Base-by-base conservation (phyloP, 148 eudicot genomes). In the Selenicereus undatus region DNA sequence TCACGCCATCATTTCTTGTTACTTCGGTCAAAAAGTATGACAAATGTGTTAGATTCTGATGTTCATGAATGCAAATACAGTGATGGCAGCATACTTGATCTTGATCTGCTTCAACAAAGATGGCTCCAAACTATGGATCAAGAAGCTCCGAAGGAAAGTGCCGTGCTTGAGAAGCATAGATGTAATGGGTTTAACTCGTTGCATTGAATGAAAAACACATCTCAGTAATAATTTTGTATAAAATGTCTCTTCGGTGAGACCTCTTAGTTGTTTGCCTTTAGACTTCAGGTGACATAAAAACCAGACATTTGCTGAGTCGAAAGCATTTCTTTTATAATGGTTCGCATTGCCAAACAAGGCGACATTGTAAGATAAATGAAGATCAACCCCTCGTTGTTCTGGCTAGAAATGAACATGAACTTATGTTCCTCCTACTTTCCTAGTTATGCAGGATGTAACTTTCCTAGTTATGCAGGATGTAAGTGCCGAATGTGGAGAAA, bases 101-200 rank as follows among this genome's bases (percentile, higher is more conserved):
- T 85, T 77, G 71, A 66, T 66, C 35, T 66, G 18, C 94, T 94
- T 80, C 91, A 85, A 77, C 88, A 89, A 74, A 88, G 89, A 81
- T 90, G 89, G 92, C 84, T 88, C 56, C 87, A 87, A 73, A 81
- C 87, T 21, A 74, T 80, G 77, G 88, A 87, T 64, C 82, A 76
- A 52, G 81, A 82, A 70, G 24, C 52, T 13, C 45, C 45, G 7
- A 69, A 81, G 39, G 72, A 54, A 62, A 69, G 83, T 29, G 51
- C 77, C 51, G 56, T 85, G 72, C 70, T 81, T 20, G 79, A 79
- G 73, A 81, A 77, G 75, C 86, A 76, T 64, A 82, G 74, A 32
- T 81, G 80, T 58, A 83, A 90, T 80, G 90, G 90, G 54, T 82
- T 80, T 62, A 86, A 90, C 78, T 77, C 86, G 20, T 72, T 82